Evolutionary conservation across 1,139 yeast genomes (phyloP), one percentile per base, ranked within the genome.

Genomic region (Hemisphaericaspora subhashii): DNA sequence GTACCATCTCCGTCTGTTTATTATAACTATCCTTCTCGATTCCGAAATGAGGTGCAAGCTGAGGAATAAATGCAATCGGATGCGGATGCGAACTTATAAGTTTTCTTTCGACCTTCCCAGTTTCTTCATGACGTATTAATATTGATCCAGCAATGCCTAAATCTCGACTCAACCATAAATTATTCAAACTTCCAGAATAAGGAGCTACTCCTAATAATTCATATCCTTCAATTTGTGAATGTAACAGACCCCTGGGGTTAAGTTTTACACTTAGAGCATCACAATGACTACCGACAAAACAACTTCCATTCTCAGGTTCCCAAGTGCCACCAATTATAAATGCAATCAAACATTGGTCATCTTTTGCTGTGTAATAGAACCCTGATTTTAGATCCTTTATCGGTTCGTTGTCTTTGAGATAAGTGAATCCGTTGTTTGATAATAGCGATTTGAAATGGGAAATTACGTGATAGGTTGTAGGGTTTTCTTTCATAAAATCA

Each of bases 31-130:
- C n/a, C 11, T 76, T 76, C 8, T 54, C 56, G 1, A 82, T 61
- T 22, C 86, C 86, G 51, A 81, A 81, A 62, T 81, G 86, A 4
- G 82, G 83, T 3, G 87, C 86, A 50, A 81, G 63, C 1, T 83
- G 67, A 3, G 87, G 85, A 37, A 82, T 78, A 48, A 73, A 75
- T 4, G 83, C 87, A 53, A 82, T 71, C 41, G 86, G 86, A 43
- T 72, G 74, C 5, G 84, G 83, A 3, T 79, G 62, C 10, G 85
- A 78, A 54, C 74, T 75, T 20, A 81, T 72, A 50, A 81, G 59
- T 39, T 63, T 67, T 17, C 76, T 60, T 8, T 53, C 56, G 28
- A 78, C 55, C 40, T 58, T 61, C 7, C 57, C 60, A 16, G 64
- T 65, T 3, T 46, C 26, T 11, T 49, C 34, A 33, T 55, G 66